Evolutionary conservation across 2,329 filamentous ascomycete species (phyloP).

Genomic region (Apiospora koreana): DNA sequence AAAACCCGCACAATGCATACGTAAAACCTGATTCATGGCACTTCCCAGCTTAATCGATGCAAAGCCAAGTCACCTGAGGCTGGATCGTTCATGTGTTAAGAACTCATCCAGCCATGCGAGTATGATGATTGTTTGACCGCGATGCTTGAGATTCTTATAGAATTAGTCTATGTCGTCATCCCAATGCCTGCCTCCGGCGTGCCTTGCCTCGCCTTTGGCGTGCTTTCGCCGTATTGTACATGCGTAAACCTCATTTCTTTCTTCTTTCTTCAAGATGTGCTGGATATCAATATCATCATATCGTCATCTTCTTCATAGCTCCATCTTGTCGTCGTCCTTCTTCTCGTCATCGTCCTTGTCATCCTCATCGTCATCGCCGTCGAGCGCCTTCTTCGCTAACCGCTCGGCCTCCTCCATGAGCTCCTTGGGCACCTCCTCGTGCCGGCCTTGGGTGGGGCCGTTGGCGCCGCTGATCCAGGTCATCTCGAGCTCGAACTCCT

Average conservation of each 20-base stretch:
- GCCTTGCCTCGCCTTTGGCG: neutral
- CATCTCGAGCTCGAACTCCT: constrained; percentile 99
- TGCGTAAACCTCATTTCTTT: constrained; percentile 12
- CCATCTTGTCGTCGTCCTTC: constrained; percentile 76
- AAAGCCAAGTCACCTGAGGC: neutral
- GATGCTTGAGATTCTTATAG: constrained; percentile 14
- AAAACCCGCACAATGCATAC: neutral
- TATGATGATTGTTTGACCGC: neutral
- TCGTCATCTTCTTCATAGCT: constrained; percentile 60
- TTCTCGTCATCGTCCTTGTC: constrained; percentile 77
- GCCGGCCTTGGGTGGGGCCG: constrained; percentile 88
- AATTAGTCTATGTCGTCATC: constrained; percentile 16
- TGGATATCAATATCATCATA: neutral
- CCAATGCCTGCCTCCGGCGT: constrained; percentile 9
- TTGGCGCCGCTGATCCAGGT: constrained; percentile 88
- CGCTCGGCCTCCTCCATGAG: constrained; percentile 89
- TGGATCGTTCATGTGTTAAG: neutral
- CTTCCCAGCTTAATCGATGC: neutral
- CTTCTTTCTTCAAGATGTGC: neutral
- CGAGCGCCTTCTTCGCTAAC: constrained; percentile 86
- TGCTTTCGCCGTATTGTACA: constrained; percentile 18
- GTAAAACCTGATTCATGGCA: neutral
- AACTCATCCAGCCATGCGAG: neutral
- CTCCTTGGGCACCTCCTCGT: constrained; percentile 91
- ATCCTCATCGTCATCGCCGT: constrained; percentile 84